Conservation (phyloP, 108 stramenopile species). For the Skeletonema costatum region DNA sequence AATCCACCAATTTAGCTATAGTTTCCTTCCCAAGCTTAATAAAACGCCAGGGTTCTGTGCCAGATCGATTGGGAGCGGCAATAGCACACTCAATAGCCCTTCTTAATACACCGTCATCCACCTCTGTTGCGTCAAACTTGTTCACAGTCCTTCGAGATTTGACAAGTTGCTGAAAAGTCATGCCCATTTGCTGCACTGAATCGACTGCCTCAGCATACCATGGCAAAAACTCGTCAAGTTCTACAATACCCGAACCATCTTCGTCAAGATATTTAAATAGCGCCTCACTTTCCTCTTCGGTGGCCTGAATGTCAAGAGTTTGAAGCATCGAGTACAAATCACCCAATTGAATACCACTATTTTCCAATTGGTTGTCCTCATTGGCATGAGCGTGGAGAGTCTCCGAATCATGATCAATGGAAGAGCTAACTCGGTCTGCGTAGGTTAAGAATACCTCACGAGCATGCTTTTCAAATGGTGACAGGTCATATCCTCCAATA, state of each 20-base stretch:
- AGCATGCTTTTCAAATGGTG: conserved; percentile 47
- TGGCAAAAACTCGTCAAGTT: conserved; percentile 67
- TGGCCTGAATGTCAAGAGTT: conserved; percentile 61
- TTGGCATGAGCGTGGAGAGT: conserved; percentile 20
- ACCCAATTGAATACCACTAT: conserved; percentile 31
- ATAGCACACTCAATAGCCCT: conserved; percentile 75
- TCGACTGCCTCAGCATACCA: conserved; percentile 72
- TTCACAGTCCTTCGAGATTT: conserved; percentile 62
- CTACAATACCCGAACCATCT: conserved; percentile 51
- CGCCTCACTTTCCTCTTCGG: conserved; percentile 53
- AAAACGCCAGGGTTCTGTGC: conserved; percentile 76
- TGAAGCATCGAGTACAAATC: conserved; percentile 49
- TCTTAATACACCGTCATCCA: conserved; percentile 59
- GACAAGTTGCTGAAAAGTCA: conserved; percentile 55
- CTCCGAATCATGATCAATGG: conserved; percentile 34
- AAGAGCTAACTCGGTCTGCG: conserved; percentile 38
- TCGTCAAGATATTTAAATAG: conserved; percentile 63
- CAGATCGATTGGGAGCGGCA: conserved; percentile 65
- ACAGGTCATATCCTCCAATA: conserved; percentile 33
- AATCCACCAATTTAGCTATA: conserved; percentile 50
- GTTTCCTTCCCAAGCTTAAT: conserved; percentile 64
- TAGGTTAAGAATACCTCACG: conserved; percentile 50
- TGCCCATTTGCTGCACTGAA: conserved; percentile 48
- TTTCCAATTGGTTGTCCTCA: conserved; percentile 22
- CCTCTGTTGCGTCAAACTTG: conserved; percentile 66